phyloP scores from a whole-genome alignment of 441 rosid genomes.

The Macaranga tanarius region DNA sequence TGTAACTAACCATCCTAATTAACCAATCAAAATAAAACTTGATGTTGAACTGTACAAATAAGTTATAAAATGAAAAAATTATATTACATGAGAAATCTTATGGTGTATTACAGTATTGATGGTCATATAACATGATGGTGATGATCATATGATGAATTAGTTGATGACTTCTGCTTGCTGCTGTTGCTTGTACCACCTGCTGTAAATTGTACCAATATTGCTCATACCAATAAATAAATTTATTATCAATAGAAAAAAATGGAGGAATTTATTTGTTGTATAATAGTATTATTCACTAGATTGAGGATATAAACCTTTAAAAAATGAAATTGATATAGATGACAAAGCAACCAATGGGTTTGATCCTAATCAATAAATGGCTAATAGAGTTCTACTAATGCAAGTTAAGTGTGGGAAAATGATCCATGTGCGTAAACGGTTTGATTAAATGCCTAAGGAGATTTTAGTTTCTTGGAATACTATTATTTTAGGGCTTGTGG shows the following conservation, averaged over 20 bases:
- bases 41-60: no score
- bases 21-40: no score
- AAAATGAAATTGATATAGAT: slow-evolving; percentile 23
- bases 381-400: slow-evolving; percentile 71
- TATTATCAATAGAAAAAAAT: slow-evolving; percentile 39
- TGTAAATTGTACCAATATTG: no score
- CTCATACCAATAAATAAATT: no score
- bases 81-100: no score
- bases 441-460: slow-evolving; percentile 75
- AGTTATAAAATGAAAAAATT: no score
- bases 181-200: no score
- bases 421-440: slow-evolving; percentile 59
- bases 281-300: slow-evolving; percentile 50
- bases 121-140: no score
- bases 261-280: slow-evolving; percentile 41
- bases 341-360: slow-evolving; percentile 39
- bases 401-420: slow-evolving; percentile 79
- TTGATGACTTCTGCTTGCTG: no score
- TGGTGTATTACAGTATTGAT: no score
- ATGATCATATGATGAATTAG: no score
- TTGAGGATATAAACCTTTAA: slow-evolving; percentile 42
- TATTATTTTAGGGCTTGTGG: slow-evolving; percentile 62
- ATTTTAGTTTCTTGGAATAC: slow-evolving; percentile 64
- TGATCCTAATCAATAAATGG: slow-evolving; percentile 58
- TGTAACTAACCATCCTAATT: no score